phyloP scores from a whole-genome alignment of 2,329 filamentous ascomycete species.

The Colletotrichum sp. region DNA sequence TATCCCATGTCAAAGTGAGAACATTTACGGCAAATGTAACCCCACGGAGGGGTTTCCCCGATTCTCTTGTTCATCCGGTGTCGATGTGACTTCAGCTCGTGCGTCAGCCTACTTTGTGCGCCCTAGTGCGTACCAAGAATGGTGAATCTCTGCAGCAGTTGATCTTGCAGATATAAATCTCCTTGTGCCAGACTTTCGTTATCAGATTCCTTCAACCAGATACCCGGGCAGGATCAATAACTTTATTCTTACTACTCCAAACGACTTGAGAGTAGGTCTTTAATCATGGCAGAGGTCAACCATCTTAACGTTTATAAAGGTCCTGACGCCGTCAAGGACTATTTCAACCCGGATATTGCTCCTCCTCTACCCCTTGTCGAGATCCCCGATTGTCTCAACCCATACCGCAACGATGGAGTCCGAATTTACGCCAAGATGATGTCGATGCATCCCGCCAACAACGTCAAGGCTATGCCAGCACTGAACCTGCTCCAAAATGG shows the following conservation, averaged over 20 bases:
- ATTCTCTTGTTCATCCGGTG: not conserved
- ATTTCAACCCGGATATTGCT: constrained; percentile 62
- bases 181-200: not conserved
- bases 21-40: not conserved
- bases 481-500: constrained; percentile 53
- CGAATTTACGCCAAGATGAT: constrained; percentile 72
- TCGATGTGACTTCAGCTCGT: not conserved
- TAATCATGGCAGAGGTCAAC: constrained; percentile 21
- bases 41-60: not conserved
- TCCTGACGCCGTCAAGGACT: constrained; percentile 59
- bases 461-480: constrained; percentile 68
- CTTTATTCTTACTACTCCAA: not conserved
- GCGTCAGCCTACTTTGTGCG: not conserved
- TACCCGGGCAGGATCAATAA: constrained; percentile 14
- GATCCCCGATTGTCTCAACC: constrained; percentile 61
- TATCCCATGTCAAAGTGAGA: not conserved
- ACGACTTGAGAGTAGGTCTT: not conserved
- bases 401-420: constrained; percentile 61
- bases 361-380: constrained; percentile 68
- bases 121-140: not conserved
- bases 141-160: not conserved
- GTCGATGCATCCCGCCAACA: constrained; percentile 68
- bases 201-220: not conserved
- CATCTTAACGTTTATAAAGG: constrained; percentile 62
- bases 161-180: not conserved